phyloP scores from a whole-genome alignment of 2,329 filamentous ascomycete species.

The Exserohilum rostratum region DNA sequence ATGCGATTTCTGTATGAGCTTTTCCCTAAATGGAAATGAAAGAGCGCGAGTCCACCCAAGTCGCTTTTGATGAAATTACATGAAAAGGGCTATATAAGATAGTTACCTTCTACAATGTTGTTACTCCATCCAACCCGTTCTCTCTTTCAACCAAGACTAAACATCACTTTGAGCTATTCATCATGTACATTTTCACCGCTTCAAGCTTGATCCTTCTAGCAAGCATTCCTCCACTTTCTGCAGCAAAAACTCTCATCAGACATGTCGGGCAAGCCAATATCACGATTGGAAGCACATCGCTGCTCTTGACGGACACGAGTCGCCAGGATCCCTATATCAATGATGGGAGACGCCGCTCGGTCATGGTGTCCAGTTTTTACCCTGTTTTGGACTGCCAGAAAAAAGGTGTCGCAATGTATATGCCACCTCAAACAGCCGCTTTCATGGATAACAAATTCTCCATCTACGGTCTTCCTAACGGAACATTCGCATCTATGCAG shows the following conservation, averaged over 20 bases:
- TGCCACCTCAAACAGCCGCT: slow-evolving; percentile 29
- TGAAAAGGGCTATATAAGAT: neutral
- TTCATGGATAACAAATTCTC: slow-evolving; percentile 31
- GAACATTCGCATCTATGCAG: slow-evolving; percentile 24
- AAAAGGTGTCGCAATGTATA: slow-evolving; percentile 21
- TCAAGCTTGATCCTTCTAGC: neutral
- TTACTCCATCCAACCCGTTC: neutral
- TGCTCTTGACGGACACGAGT: slow-evolving; percentile 21
- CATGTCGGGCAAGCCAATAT: slow-evolving; percentile 2
- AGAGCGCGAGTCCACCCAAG: neutral
- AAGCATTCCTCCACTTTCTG: neutral
- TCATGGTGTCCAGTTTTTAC: slow-evolving; percentile 36
- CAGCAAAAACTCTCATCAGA: slow-evolving; percentile 13
- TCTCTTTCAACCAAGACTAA: neutral
- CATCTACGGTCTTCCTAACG: slow-evolving; percentile 35
- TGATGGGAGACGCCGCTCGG: slow-evolving; percentile 19
- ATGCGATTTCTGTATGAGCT: too few relatives aligned
- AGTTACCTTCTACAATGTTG: neutral
- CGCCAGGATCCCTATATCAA: slow-evolving; percentile 32
- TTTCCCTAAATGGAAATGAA: neutral
- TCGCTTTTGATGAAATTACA: too few relatives aligned
- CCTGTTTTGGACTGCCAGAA: slow-evolving; percentile 23
- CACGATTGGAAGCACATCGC: slow-evolving; percentile 12
- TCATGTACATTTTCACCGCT: neutral
- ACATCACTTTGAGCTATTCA: neutral